These are phyloP conservation scores for Vitellaria paradoxa DNA, from an alignment of 179 eudicot genomes.

Conservation along the genomic window DNA sequence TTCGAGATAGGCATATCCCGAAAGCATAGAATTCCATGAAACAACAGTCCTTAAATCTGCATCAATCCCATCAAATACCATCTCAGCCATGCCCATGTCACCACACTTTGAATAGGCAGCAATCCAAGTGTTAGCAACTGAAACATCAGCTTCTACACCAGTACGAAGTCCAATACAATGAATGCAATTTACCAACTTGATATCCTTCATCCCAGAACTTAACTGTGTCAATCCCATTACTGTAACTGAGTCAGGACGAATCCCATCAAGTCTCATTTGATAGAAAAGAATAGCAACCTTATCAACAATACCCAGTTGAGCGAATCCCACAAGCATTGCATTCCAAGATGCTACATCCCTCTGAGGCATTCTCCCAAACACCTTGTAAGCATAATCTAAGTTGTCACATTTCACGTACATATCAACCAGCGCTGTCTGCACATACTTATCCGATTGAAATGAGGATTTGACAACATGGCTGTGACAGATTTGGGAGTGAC, in stretches of 20 bases:
- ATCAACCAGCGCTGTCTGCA: slow-evolving; percentile 56
- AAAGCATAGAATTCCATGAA: slow-evolving; percentile 62
- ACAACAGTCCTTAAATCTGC: slow-evolving; percentile 33
- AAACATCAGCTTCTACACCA: slow-evolving; percentile 47
- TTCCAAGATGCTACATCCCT: slow-evolving; percentile 68
- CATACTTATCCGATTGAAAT: slow-evolving; percentile 37
- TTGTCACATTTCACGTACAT: slow-evolving; percentile 53
- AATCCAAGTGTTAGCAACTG: slow-evolving; percentile 54
- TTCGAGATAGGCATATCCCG: slow-evolving; percentile 38
- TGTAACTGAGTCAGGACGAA: slow-evolving; percentile 45
- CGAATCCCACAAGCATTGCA: slow-evolving; percentile 52
- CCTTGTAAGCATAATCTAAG: slow-evolving; percentile 30
- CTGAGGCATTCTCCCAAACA: slow-evolving; percentile 55
- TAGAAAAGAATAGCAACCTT: slow-evolving; percentile 32
- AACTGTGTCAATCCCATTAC: slow-evolving; percentile 47
- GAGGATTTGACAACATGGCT: slow-evolving; percentile 50
- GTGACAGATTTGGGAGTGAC: slow-evolving; percentile 40
- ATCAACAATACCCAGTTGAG: slow-evolving; percentile 37
- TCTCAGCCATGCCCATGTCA: slow-evolving; percentile 46
- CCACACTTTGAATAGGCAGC: slow-evolving; percentile 57
- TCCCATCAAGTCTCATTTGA: slow-evolving; percentile 45
- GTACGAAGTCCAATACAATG: slow-evolving; percentile 43
- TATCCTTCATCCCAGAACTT: slow-evolving; percentile 27
- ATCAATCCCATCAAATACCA: slow-evolving; percentile 37
- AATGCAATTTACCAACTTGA: slow-evolving; percentile 31